A percentile compares a stretch with the other conserved stretches of the same genome.
These are phyloP conservation scores for Lecanicillium sp. DNA, from an alignment of 2,329 filamentous ascomycete genomes.

Conservation along the genomic window DNA sequence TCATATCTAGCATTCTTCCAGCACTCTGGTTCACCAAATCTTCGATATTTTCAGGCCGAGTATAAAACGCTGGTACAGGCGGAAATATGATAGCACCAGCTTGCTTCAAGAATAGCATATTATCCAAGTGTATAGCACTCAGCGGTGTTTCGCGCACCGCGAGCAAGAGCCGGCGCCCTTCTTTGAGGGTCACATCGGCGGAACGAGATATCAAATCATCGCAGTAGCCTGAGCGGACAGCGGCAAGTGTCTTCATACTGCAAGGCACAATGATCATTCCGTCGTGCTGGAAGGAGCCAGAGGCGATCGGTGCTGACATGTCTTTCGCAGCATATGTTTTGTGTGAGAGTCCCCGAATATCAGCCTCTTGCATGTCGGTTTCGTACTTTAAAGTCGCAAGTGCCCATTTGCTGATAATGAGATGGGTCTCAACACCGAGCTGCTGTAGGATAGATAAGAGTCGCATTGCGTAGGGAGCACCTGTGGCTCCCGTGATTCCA, in stretches of 20 bases:
- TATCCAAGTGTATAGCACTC: slow-evolving; percentile 40
- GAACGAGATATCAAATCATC: slow-evolving; percentile 40
- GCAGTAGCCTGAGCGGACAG: slow-evolving; percentile 33
- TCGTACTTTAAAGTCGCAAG: slow-evolving; percentile 42
- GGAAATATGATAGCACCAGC: slow-evolving; percentile 39
- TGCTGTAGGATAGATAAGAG: slow-evolving; percentile 33
- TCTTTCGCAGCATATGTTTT: slow-evolving; percentile 35
- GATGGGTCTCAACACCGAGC: slow-evolving; percentile 41
- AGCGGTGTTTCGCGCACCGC: slow-evolving; percentile 39
- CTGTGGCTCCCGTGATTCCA: slow-evolving; percentile 45
- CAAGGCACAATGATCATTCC: slow-evolving; percentile 45
- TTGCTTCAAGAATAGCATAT: slow-evolving; percentile 35
- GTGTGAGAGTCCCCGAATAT: slow-evolving; percentile 33
- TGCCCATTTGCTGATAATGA: slow-evolving; percentile 44
- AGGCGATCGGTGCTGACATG: slow-evolving; percentile 38
- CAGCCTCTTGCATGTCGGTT: slow-evolving; percentile 31
- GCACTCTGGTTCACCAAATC: slow-evolving; percentile 40
- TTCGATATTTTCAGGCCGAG: slow-evolving; percentile 30
- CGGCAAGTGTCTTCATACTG: slow-evolving; percentile 43
- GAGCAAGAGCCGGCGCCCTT: slow-evolving; percentile 33
- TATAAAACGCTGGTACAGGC: slow-evolving; percentile 40
- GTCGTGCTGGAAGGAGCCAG: slow-evolving; percentile 35
- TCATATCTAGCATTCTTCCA: slow-evolving; percentile 38
- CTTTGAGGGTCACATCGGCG: slow-evolving; percentile 42
- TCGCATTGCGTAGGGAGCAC: slow-evolving; percentile 36